These are phyloP conservation scores for Penicillium sp. DNA, from an alignment of 2,329 filamentous ascomycete genomes.

Conservation along the genomic window DNA sequence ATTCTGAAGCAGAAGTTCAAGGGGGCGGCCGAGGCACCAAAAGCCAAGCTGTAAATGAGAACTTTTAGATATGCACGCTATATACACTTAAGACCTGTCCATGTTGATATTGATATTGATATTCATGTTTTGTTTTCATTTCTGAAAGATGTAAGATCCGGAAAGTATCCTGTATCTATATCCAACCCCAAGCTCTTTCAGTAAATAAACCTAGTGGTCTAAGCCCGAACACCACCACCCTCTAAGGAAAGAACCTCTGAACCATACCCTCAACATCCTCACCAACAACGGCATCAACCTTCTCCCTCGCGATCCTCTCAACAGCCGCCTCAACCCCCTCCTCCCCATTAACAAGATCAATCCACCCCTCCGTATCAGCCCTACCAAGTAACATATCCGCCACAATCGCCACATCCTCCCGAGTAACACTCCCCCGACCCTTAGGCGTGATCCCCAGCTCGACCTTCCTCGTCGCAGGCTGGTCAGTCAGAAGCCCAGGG, in stretches of 20 bases:
- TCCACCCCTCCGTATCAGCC: conserved; percentile 44
- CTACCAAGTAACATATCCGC: conserved; percentile 43
- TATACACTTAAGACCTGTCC: background rate
- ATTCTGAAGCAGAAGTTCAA: conserved; percentile 39
- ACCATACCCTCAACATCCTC: conserved; percentile 45
- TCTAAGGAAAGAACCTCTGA: conserved; percentile 24
- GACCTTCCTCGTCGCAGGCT: conserved; percentile 42
- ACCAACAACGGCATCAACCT: conserved; percentile 42
- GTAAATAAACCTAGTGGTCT: background rate
- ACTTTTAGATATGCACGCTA: background rate
- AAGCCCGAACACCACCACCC: background rate
- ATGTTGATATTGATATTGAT: background rate
- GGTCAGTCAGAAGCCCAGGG: conserved; percentile 44
- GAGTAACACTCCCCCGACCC: conserved; percentile 38
- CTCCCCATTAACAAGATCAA: conserved; percentile 47
- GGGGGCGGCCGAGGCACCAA: conserved; percentile 27
- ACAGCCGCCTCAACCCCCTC: conserved; percentile 41
- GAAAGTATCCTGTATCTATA: background rate
- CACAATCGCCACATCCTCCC: conserved; percentile 46
- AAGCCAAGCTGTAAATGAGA: conserved; percentile 35
- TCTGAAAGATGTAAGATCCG: background rate
- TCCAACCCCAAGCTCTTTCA: background rate
- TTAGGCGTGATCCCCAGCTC: conserved; percentile 40
- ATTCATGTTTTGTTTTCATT: background rate
- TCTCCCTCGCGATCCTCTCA: conserved; percentile 38